These are phyloP conservation scores for Scheffersomyces coipomensis DNA, from an alignment of 805 yeast species.

Conservation along the genomic window DNA sequence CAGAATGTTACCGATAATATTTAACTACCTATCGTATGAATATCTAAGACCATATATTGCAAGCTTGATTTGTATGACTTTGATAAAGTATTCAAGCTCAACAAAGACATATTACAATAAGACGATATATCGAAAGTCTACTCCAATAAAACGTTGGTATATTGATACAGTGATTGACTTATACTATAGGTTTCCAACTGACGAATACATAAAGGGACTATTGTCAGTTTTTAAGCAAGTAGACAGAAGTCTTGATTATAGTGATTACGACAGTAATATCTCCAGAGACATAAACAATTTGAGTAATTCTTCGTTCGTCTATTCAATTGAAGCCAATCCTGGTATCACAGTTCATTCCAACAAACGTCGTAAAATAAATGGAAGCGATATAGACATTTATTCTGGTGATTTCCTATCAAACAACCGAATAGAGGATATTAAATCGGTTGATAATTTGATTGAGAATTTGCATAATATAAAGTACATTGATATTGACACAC, in stretches of 20 bases:
- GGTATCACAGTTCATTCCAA: neutral
- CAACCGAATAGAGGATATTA: slow-evolving; percentile 14
- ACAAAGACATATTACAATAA: slow-evolving; percentile 9
- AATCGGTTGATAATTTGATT: slow-evolving; percentile 16
- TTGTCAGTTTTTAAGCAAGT: slow-evolving; percentile 16
- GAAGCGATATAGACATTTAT: too few relatives aligned
- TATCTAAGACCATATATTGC: slow-evolving; percentile 20
- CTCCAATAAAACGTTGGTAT: slow-evolving; percentile 26
- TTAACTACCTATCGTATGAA: slow-evolving; percentile 21
- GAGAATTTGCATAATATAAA: slow-evolving; percentile 14
- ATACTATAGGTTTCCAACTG: slow-evolving; percentile 28
- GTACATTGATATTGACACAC: slow-evolving; percentile 13
- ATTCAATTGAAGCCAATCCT: neutral
- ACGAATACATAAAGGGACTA: slow-evolving; percentile 21
- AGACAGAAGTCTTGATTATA: slow-evolving; percentile 16
- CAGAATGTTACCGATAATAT: slow-evolving; percentile 14
- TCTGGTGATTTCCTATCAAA: neutral
- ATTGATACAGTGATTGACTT: slow-evolving; percentile 26
- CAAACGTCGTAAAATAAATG: neutral
- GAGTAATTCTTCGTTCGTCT: neutral
- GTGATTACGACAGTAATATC: slow-evolving; percentile 3
- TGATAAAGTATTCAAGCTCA: slow-evolving; percentile 11
- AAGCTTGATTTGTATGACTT: slow-evolving; percentile 16
- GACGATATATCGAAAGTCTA: slow-evolving; percentile 5
- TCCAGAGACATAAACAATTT: slow-evolving; percentile 10